Evolutionary conservation across 345 rosid genomes (phyloP).

Genomic region (Kernera saxatilis): DNA sequence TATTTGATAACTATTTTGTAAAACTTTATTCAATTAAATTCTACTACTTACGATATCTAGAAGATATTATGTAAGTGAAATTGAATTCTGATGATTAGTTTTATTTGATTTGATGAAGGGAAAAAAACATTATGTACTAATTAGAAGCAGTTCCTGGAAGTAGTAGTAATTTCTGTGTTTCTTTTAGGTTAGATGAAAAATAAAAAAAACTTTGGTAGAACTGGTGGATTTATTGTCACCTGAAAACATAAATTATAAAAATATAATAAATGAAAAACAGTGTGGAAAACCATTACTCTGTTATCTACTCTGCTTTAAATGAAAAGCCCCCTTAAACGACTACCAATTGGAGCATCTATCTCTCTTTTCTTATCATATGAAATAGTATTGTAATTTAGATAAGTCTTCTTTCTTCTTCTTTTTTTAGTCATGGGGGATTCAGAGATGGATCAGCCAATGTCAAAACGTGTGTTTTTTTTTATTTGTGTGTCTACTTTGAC

Average conservation of each 20-base stretch:
- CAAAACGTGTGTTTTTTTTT: neutral
- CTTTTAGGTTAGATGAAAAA: neutral
- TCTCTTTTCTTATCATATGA: neutral
- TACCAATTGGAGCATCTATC: neutral
- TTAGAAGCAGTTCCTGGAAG: too few relatives aligned
- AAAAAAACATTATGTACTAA: neutral
- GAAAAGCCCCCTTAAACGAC: neutral
- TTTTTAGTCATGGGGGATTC: neutral
- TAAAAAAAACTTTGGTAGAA: neutral
- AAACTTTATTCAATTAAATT: too few relatives aligned
- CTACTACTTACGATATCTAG: too few relatives aligned
- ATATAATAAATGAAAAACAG: neutral
- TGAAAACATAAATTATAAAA: neutral
- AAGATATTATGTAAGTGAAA: neutral
- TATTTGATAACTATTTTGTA: too few relatives aligned
- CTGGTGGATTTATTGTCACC: neutral
- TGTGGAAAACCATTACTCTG: neutral
- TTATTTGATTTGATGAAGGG: neutral
- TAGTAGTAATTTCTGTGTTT: neutral
- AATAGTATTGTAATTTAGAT: neutral
- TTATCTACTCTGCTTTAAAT: conserved; percentile 5
- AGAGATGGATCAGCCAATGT: neutral
- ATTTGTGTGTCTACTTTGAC: neutral
- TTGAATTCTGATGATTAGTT: neutral
- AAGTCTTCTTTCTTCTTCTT: neutral